Base-by-base conservation (phyloP, 768 basidiomycete species). In the Candolleomyces eurysporus region DNA sequence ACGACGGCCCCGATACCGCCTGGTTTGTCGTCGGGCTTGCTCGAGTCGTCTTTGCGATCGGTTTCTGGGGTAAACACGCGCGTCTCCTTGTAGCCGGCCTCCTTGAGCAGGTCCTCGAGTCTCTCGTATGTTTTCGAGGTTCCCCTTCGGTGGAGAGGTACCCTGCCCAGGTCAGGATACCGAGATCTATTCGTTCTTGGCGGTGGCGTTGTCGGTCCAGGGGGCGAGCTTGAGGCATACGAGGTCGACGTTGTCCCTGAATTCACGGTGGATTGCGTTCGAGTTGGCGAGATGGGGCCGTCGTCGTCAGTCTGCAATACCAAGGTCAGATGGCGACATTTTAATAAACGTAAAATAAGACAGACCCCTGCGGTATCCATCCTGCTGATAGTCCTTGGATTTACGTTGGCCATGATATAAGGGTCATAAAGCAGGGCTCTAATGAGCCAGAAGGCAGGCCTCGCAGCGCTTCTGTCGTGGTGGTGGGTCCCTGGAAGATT, bases 31-130 rank as follows among this genome's bases (percentile, higher is more conserved):
- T 69, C 70, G n/a, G 63, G 51, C 17, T 66, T 70, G n/a, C 61
- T 61, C n/a, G n/a, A n/a, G 22, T 64, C 67, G 55, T 69, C 76
- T 17, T 69, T 68, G 43, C 83, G 81, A 61, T 93, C 91, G 4
- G 81, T 77, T 72, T 94, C 92, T 8, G 94, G 94, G 0, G 94
- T 95, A 67, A 92, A 91, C 11, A 97, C 82, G 48, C 94, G 84
- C 3, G 93, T 95, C 69, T 96, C 94, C 72, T 93, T 94, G 79
- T 95, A 96, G 2, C 94, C 94, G 1, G 92, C 92, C 71, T 94
- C 90, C 54, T 85, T 80, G 30, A 97, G 80, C 17, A 97, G 79
- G 74, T 95, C 92, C 65, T 94, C 94, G 19, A 96, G 81, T 5
- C 85, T 81, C 65, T 95, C 93, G 64, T 93, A 94, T 4, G 85